phyloP scores from a whole-genome alignment of 345 rosid species.

The Camelina neglecta region DNA sequence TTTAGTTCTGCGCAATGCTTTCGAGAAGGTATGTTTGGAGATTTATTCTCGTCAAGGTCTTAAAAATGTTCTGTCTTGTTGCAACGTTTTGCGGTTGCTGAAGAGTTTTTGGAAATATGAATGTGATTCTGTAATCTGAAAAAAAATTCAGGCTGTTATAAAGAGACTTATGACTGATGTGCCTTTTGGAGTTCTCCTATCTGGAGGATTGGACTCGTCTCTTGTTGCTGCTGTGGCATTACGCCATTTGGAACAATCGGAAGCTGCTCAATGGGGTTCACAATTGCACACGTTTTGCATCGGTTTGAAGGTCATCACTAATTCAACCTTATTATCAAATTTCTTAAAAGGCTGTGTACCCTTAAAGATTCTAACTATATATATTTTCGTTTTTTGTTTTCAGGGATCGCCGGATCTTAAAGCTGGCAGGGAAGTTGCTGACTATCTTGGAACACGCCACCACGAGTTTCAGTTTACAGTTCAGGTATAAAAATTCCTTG shows the following conservation, averaged over 20 bases:
- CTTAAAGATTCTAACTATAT: not conserved
- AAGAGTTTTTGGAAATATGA: not conserved
- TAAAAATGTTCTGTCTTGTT: not conserved
- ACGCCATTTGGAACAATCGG: conserved; percentile 60
- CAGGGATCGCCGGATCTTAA: conserved; percentile 84
- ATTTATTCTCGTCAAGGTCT: conserved; percentile 7
- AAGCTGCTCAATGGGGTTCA: conserved; percentile 87
- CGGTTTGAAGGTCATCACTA: conserved; percentile 64
- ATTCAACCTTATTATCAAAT: conserved; percentile 4
- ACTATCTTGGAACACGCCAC: conserved; percentile 80
- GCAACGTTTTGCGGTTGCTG: not conserved
- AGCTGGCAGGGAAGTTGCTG: conserved; percentile 87
- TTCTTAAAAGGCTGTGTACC: conserved; percentile 10
- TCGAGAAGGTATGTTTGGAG: conserved; percentile 60
- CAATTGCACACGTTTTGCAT: conserved; percentile 74
- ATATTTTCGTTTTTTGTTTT: conserved; percentile 23
- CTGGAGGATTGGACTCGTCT: conserved; percentile 89
- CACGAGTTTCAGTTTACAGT: conserved; percentile 83
- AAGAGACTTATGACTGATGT: conserved; percentile 90
- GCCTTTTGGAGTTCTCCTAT: conserved; percentile 82
- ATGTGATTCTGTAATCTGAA: conserved; percentile 3
- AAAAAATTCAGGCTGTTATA: conserved; percentile 60
- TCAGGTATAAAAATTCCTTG: conserved; percentile 44
- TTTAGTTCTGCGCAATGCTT: conserved; percentile 55
- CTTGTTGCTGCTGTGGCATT: conserved; percentile 85